Evolutionary conservation across 2,329 filamentous ascomycete species (phyloP).

Genomic region (Colletotrichum liriopes): DNA sequence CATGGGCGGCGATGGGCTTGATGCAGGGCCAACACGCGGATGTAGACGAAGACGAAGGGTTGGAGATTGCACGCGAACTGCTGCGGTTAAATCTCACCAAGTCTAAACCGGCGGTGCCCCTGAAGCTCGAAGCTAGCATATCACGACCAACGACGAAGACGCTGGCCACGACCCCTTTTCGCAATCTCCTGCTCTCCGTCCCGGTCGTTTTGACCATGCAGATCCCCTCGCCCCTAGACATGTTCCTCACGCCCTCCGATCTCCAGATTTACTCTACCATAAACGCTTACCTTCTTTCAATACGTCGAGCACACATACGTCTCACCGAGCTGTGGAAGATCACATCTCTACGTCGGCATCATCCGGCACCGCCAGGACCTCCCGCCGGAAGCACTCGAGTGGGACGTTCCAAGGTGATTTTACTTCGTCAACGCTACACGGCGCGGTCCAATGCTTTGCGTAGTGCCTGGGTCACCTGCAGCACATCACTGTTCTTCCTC

Average conservation of each 20-base stretch:
- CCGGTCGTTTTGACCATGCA: constrained; percentile 80
- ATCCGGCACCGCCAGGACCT: constrained; percentile 80
- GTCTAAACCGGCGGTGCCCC: constrained; percentile 56
- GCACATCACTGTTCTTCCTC: constrained; percentile 89
- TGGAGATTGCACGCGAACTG: constrained; percentile 86
- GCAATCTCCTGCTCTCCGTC: constrained; percentile 85
- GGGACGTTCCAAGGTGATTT: constrained; percentile 72
- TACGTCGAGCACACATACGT: constrained; percentile 88
- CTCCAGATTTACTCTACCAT: constrained; percentile 86
- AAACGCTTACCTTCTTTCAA: constrained; percentile 88
- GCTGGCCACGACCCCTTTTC: constrained; percentile 74
- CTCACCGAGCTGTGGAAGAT: constrained; percentile 91
- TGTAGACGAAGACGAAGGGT: constrained; percentile 82
- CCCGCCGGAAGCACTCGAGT: constrained; percentile 73
- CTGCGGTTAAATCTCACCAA: constrained; percentile 78
- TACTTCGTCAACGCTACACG: constrained; percentile 76
- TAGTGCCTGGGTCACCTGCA: constrained; percentile 90
- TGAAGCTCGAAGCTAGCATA: constrained; percentile 55
- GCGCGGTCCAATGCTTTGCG: constrained; percentile 78
- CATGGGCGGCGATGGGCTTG: constrained; percentile 85
- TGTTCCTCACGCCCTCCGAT: constrained; percentile 86
- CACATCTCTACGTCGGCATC: constrained; percentile 81
- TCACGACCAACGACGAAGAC: constrained; percentile 49
- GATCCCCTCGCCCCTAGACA: constrained; percentile 84
- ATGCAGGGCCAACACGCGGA: constrained; percentile 75